A percentile compares a stretch with the other conserved stretches of the same genome.
Conservation (phyloP, 208 protist species). For the Crithidia bombi region DNA sequence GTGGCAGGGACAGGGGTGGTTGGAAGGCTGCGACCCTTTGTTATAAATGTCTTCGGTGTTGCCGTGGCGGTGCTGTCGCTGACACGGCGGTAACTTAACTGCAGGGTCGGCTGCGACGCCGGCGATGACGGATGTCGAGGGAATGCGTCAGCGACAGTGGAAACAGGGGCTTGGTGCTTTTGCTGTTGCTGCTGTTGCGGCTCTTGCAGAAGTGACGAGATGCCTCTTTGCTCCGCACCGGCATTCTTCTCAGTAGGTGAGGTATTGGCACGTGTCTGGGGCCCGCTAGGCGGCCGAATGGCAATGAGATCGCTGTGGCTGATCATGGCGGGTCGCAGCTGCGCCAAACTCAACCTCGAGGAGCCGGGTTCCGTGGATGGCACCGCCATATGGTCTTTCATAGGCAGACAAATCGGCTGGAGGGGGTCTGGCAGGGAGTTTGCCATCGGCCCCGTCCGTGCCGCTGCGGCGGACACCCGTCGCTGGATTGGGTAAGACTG, state of each 20-base stretch:
- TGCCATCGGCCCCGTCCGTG: not conserved
- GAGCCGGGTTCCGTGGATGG: not conserved
- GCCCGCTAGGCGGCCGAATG: not conserved
- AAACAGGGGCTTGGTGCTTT: slow-evolving; percentile 6
- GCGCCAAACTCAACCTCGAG: not conserved
- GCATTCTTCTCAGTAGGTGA: not conserved
- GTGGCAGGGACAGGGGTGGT: too few species aligned
- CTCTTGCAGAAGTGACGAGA: not conserved
- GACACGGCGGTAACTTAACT: not conserved
- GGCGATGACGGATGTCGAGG: too few species aligned
- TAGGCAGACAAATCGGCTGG: not conserved
- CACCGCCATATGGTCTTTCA: not conserved
- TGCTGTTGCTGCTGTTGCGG: not conserved
- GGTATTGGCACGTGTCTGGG: not conserved
- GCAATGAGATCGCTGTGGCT: not conserved
- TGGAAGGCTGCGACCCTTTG: too few species aligned
- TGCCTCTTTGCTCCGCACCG: not conserved
- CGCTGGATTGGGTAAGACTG: not conserved
- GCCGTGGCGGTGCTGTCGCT: not conserved
- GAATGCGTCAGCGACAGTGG: too few species aligned
- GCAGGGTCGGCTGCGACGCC: not conserved
- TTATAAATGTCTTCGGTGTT: too few species aligned
- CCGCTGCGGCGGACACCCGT: not conserved
- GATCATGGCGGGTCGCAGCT: not conserved
- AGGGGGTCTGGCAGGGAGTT: not conserved